phyloP scores from a whole-genome alignment of 1,139 yeast species.

The Arxiozyma heterogenica region DNA sequence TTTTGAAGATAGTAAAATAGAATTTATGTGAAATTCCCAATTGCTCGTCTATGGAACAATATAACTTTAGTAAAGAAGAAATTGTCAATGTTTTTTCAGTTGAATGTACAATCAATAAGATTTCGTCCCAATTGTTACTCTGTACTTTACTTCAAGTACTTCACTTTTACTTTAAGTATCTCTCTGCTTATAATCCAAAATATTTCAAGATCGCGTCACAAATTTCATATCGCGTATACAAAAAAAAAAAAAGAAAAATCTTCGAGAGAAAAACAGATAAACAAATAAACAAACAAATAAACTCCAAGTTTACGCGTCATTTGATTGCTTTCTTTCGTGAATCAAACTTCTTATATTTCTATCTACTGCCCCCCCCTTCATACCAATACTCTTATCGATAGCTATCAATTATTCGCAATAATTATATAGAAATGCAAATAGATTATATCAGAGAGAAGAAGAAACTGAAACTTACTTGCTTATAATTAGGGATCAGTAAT shows the following conservation, averaged over 20 bases:
- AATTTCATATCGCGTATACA: neutral
- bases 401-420: neutral
- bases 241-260: neutral
- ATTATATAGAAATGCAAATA: too few relatives aligned
- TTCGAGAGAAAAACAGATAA: neutral
- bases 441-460: too few relatives aligned
- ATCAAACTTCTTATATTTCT: too few relatives aligned
- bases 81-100: too few relatives aligned
- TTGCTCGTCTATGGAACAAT: too few relatives aligned
- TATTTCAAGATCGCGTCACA: slow-evolving; percentile 5
- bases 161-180: neutral
- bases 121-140: neutral
- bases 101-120: neutral
- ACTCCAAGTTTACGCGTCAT: neutral
- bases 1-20: neutral
- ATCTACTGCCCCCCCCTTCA: neutral
- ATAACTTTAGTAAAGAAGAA: too few relatives aligned
- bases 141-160: neutral
- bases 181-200: neutral
- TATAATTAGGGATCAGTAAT: too few relatives aligned
- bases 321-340: neutral
- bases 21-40: neutral
- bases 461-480: too few relatives aligned
- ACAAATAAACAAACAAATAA: neutral
- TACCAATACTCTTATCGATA: neutral